Percentiles rank a stretch among this genome's conserved stretches.
Evolutionary conservation across 768 basidiomycete species (phyloP).

Genomic region (Boletus subparvulus): DNA sequence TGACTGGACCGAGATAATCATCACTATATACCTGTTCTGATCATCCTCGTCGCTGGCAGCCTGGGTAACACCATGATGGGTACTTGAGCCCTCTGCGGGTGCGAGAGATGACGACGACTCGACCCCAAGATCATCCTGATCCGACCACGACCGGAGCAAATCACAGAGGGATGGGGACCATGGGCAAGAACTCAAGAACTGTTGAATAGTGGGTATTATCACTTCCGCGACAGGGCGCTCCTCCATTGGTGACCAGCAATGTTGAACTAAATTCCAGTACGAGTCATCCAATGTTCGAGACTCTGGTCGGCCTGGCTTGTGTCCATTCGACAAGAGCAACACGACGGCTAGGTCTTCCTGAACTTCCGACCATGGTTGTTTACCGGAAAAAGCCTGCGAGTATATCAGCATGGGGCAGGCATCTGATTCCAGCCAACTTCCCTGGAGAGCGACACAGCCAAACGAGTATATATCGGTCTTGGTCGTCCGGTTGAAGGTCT

Average conservation of each 20-base stretch:
- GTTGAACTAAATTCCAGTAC: conserved; percentile 10
- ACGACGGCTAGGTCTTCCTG: neutral
- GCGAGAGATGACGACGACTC: no score
- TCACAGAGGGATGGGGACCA: neutral
- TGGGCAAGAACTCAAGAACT: neutral
- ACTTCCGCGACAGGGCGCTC: neutral
- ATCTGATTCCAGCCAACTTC: conserved; percentile 26
- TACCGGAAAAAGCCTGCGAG: conserved; percentile 7
- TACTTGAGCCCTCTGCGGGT: no score
- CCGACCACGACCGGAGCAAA: neutral
- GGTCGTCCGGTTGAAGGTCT: neutral
- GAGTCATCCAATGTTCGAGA: neutral
- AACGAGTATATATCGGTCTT: conserved; percentile 19
- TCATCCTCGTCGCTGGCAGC: no score
- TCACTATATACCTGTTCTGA: no score
- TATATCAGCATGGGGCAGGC: neutral
- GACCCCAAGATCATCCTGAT: no score
- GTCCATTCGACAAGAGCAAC: conserved; percentile 3
- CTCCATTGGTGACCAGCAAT: neutral
- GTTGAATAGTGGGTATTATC: neutral
- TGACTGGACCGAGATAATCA: no score
- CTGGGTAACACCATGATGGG: no score
- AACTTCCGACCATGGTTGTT: conserved; percentile 10
- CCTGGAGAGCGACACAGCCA: conserved; percentile 32
- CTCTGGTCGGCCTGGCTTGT: conserved; percentile 2